Conservation (phyloP, 768 basidiomycete species). For the button mushroom (Agaricus bisporus) region DNA sequence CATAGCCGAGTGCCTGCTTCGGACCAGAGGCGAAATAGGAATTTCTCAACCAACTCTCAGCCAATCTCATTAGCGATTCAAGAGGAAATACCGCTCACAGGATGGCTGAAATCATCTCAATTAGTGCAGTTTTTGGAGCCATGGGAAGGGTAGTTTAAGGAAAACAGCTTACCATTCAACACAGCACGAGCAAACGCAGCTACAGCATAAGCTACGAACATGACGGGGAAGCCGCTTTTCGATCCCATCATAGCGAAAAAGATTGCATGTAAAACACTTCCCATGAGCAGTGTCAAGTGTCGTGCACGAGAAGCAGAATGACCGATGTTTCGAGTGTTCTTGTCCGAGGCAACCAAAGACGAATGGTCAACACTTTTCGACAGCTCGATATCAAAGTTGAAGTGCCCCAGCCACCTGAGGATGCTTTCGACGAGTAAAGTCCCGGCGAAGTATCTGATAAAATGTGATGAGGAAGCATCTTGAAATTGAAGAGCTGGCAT, state of each 20-base stretch:
- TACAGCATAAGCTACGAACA: constrained; percentile 41
- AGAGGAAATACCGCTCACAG: constrained; percentile 24
- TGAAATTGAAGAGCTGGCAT: neutral
- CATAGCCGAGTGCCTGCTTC: constrained; percentile 36
- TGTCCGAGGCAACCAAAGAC: constrained; percentile 13
- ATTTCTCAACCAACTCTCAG: constrained; percentile 29
- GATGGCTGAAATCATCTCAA: constrained; percentile 19
- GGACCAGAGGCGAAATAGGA: constrained; percentile 37
- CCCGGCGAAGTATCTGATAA: constrained; percentile 36
- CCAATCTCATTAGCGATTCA: neutral
- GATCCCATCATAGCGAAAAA: constrained; percentile 48
- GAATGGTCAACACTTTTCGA: constrained; percentile 16
- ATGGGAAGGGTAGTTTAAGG: neutral
- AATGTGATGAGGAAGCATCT: neutral
- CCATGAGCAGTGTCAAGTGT: constrained; percentile 30
- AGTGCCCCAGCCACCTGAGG: constrained; percentile 36
- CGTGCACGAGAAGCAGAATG: constrained; percentile 39
- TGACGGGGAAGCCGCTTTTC: constrained; percentile 31
- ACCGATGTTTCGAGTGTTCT: constrained; percentile 7
- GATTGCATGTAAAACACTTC: constrained; percentile 31
- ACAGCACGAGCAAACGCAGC: constrained; percentile 44
- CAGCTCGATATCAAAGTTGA: constrained; percentile 15
- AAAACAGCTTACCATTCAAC: constrained; percentile 33
- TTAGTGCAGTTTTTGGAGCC: neutral
- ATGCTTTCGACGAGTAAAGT: constrained; percentile 42